Evolutionary conservation across 352 stramenopile species (phyloP), one percentile per base, ranked within the genome.

Genomic region (Pythium rhizo-oryzae): DNA sequence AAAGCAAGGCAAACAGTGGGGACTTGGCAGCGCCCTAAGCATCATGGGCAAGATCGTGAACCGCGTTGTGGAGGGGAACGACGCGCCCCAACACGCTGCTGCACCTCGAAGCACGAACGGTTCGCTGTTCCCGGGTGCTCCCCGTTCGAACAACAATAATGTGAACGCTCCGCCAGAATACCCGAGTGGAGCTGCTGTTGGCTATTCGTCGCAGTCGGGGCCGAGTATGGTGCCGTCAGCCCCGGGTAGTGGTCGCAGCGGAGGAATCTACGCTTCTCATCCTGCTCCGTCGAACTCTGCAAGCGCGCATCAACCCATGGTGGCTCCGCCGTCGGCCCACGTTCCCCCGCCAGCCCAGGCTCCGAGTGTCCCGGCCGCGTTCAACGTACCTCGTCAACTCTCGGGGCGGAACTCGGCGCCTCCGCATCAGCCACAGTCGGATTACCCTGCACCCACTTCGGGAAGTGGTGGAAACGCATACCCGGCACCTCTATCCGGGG

Each of bases 41-140:
- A 93, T 93, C 25, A 92, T 95, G 85, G 87, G 87, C 30, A 95
- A 95, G 67, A 92, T 95, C 44, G 87, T 95, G 56, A 95, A 91
- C 58, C 83, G 87, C 39, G 85, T 95, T 1, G 87, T 95, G 19
- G 87, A 95, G 74, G 87, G 87, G 19, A 89, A 62, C 28, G 87
- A 95, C 59, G 76, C 77, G 4, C 68, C 70, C 16, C 61, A 56
- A 16, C 57, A 63, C 9, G 37, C 54, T 12, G 39, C 54, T 0
- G 61, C 52, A 41, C 69, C 70, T 25, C 68, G 56, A 37, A 71
- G 62, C 35, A 28, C 46, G 15, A 80, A 62, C 47, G 68, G 61
- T 9, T 76, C 65, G 13, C 53, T 85, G 21, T 85, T 85, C 59
- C 78, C 69, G 33, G 78, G 78, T 23, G 74, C 69, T 1, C 71